Evolutionary conservation across 768 basidiomycete genomes (phyloP), one percentile per base, ranked within the genome.

Genomic region (Tricholoma hemisulphureum): DNA sequence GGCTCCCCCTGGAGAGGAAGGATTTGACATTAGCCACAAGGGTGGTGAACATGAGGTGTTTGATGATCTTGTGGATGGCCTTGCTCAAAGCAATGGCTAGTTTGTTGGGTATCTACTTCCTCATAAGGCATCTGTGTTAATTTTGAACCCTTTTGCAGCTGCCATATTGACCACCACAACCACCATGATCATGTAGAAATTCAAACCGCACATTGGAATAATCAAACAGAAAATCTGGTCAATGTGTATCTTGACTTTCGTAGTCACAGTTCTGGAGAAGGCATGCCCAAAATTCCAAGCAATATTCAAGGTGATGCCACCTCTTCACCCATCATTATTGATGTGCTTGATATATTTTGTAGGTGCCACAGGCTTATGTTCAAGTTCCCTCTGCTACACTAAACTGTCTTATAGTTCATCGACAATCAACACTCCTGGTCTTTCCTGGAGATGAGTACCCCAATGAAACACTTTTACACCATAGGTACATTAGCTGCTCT

Each of bases 401-500:
- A 16, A 55, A 20, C 16, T n/a, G 6, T n/a, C 14, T 41, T 41
- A 16, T 55, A 41, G 53, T 55, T 23, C 34, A 8, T 50, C 26
- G 21, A n/a, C 24, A 39, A 21, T 13, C 14, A 55, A 18, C 41
- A 16, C 41, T 56, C 31, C 59, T 24, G 13, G 14, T 51, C 4
- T 39, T 32, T 49, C 18, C 28, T n/a, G 28, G 21, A 11, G 60
- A 61, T 23, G 18, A 26, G 8, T 61, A 55, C 43, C 45, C 32
- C 10, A 61, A 61, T 37, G 53, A 61, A 39, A 55, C 57, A 3
- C 34, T 61, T 6, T 34, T 61, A 9, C 49, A 46, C 21, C 51
- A 43, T 41, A 52, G 60, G 6, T 61, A 55, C 31, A 26, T 61
- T 8, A 57, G 57, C 26, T 50, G 53, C n/a, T 58, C 60, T 13